Evolutionary conservation across 2,329 filamentous ascomycete species (phyloP), one percentile per base, ranked within the genome.

Genomic region (Aspergillus latus): DNA sequence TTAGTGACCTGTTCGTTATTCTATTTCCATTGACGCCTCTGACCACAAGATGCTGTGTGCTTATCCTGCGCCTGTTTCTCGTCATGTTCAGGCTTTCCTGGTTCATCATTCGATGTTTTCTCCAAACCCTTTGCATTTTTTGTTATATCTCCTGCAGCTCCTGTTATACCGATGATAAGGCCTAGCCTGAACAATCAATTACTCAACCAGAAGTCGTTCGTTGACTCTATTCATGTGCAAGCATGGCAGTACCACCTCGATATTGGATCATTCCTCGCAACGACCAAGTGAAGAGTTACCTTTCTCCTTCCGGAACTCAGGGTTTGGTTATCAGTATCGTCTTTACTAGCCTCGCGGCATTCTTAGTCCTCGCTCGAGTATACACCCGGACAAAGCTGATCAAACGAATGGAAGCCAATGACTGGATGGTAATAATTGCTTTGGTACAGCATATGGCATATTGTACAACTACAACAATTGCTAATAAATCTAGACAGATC

Each of bases 401-500:
- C 55, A 62, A 67, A 26, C 64, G 60, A n/a, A 64, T 73, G 59
- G 70, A 73, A 57, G 46, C 64, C 2, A 73, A 73, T 62, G 72
- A 74, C 57, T 74, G 70, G 68, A 71, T 72, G 66, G 61, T 73
- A 7, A 37, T 73, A 13, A 57, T 71, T 34, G 66, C 72, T 15
- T 56, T 74, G 61, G 72, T 74, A 60, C 43, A 8, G n/a, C 36
- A 21, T 2, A 8, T 36, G 21, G 4, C 32, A 5, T 5, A n/a
- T 7, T 13, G 6, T n/a, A 9, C 29, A 40, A 28, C 39, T 29
- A 3, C 4, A 21, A 9, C 13, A n/a, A 5, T 9, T 30, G 3
- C 28, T 30, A 47, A 15, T 54, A 56, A 13, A 63, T 43, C 13
- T 15, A 9, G 11, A 4, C 34, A 73, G 71, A 28, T 66, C 5